These are phyloP conservation scores for Microthyrium microscopicum DNA, from an alignment of 2,329 filamentous ascomycete genomes.

Conservation along the genomic window DNA sequence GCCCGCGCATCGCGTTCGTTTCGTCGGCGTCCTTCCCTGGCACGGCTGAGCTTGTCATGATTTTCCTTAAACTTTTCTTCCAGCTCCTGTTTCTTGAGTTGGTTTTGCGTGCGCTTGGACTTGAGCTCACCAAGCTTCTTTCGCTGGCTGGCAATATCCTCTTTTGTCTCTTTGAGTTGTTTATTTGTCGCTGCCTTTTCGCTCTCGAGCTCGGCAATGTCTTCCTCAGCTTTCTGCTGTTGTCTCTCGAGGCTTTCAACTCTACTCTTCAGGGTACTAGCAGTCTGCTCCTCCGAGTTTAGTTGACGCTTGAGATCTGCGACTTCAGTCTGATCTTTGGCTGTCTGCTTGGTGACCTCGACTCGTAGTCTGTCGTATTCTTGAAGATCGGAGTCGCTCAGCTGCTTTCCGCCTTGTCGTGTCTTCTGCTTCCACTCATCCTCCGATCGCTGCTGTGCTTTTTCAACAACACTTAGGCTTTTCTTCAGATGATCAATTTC, in stretches of 20 bases:
- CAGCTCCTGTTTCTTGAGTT: slow-evolving; percentile 69
- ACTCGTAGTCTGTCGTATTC: slow-evolving; percentile 76
- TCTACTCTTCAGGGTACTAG: slow-evolving; percentile 76
- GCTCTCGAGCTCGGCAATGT: slow-evolving; percentile 52
- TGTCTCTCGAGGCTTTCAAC: slow-evolving; percentile 63
- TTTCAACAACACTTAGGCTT: slow-evolving; percentile 69
- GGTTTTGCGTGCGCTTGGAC: slow-evolving; percentile 66
- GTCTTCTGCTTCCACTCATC: slow-evolving; percentile 71
- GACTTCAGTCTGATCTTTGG: slow-evolving; percentile 64
- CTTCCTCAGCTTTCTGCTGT: slow-evolving; percentile 55
- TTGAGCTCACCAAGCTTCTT: slow-evolving; percentile 75
- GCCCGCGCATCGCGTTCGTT: slow-evolving; percentile 63
- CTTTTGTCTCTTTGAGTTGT: slow-evolving; percentile 48
- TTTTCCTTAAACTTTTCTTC: slow-evolving; percentile 83
- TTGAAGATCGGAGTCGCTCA: slow-evolving; percentile 72
- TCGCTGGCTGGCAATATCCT: slow-evolving; percentile 75
- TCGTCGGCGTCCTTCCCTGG: slow-evolving; percentile 70
- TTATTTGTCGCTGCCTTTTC: slow-evolving; percentile 47
- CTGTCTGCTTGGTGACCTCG: slow-evolving; percentile 69
- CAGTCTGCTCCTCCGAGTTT: slow-evolving; percentile 81
- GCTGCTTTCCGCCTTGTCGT: slow-evolving; percentile 69
- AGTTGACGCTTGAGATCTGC: slow-evolving; percentile 77
- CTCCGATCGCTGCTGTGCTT: slow-evolving; percentile 77
- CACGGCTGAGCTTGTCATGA: slow-evolving; percentile 64
- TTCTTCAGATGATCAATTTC: slow-evolving; percentile 61